A percentile compares a stretch with the other conserved stretches of the same genome.
Evolutionary conservation across 1,139 yeast species (phyloP).

Genomic region (Yamadazyma oceani): DNA sequence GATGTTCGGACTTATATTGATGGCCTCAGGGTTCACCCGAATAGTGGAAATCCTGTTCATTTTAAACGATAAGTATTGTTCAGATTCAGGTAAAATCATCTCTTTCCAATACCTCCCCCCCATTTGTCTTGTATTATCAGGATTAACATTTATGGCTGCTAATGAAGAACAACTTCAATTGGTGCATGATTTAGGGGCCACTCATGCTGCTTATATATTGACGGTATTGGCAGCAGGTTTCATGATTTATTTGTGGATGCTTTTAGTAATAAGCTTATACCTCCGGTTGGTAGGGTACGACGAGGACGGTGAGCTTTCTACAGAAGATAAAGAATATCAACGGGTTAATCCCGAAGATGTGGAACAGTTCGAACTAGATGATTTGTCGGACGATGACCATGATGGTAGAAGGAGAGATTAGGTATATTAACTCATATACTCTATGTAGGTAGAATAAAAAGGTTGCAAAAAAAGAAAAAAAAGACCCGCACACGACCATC

Average conservation of each 20-base stretch:
- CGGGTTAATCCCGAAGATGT: conserved; percentile 18
- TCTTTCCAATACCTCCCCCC: conserved; percentile 87
- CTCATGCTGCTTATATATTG: conserved; percentile 79
- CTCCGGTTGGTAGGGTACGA: conserved; percentile 50
- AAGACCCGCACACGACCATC: not conserved
- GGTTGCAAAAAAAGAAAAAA: too few species aligned
- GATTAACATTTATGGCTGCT: conserved; percentile 86
- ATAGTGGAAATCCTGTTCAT: conserved; percentile 77
- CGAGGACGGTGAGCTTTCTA: conserved; percentile 35
- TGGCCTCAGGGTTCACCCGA: conserved; percentile 73
- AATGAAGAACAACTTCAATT: conserved; percentile 81
- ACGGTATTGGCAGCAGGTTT: conserved; percentile 76
- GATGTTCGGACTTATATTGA: conserved; percentile 78
- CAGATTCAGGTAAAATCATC: conserved; percentile 48
- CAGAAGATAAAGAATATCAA: conserved; percentile 11
- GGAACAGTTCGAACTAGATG: conserved; percentile 38
- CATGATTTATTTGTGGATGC: conserved; percentile 64
- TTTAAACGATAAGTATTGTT: conserved; percentile 52
- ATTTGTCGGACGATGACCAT: conserved; percentile 27
- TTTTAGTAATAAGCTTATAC: conserved; percentile 57
- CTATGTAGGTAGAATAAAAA: too few species aligned
- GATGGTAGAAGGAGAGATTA: too few species aligned
- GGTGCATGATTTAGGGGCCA: conserved; percentile 74
- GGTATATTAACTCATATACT: too few species aligned
- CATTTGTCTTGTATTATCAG: conserved; percentile 73